Base-by-base conservation (phyloP, 805 yeast species). In the Tetrapisispora arboricola region DNA sequence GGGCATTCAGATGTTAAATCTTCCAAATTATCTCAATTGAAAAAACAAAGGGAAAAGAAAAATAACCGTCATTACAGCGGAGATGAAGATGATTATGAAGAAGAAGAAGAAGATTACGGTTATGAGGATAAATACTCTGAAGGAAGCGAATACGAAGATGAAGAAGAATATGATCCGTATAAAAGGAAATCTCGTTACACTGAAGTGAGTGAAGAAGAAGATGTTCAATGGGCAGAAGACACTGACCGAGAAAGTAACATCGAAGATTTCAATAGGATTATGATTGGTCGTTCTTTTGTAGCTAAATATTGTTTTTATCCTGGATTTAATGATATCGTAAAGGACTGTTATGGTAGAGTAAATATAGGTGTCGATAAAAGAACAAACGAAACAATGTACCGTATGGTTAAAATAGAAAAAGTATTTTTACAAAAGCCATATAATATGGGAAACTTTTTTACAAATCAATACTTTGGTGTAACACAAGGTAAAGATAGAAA, bases 401-500 rank as follows among this genome's bases (percentile, higher is more conserved):
- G 96, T 52, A 73, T 90, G 75, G 94, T 90, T 37, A 80, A 76
- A 55, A 77, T 92, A 33, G 82, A 79, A 49, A 80, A 75, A 41
- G 74, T 83, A 8, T 73, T 72, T 20, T 62, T 66, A 36, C 71
- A 68, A 34, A 70, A 66, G 46, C 75, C 78, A 15, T 78, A 77
- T 54, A 62, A 59, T 27, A 65, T 75, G 58, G 67, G 73, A 41
- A 66, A 65, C 44, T 65, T 72, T 36, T 66, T 64, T 22, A 76
- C 77, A 2, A 75, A 76, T 49, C 69, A 70, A 51, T 78, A 74
- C 49, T 68, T 90, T 49, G 68, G 76, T 40, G 90, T 85, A 12
- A 72, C 88, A n/a, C 94, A 85, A 57, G 96, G 95, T 38, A 76
- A 79, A 29, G 76, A 73, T 48, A 78, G 78, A 46, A 83, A 81